These are phyloP conservation scores for Flaveria robusta DNA, from an alignment of 129 eudicot species.

Conservation along the genomic window DNA sequence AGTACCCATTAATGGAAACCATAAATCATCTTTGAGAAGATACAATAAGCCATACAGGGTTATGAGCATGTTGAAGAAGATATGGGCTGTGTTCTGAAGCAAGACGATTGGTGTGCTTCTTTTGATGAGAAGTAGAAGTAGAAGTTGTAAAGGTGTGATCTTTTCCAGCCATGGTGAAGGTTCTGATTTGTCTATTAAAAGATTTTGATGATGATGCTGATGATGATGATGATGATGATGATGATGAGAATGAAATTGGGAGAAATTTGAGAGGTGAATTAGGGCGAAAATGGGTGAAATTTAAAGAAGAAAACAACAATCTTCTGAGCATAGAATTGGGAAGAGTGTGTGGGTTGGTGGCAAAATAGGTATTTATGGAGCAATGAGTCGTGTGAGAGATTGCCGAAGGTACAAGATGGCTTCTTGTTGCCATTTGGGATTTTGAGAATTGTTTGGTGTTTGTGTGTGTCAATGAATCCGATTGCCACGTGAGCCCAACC, in stretches of 20 bases:
- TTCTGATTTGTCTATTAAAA: conserved; percentile 31
- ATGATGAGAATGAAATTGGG: conserved; percentile 37
- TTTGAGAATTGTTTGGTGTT: conserved; percentile 31
- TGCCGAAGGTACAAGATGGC: conserved; percentile 32
- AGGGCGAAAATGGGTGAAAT: conserved; percentile 33
- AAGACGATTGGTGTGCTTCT: conserved; percentile 75
- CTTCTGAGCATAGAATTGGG: conserved; percentile 47
- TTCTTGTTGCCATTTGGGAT: conserved; percentile 42
- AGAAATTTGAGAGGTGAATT: conserved; percentile 20
- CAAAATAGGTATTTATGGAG: conserved; percentile 21
- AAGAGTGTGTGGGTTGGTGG: neutral
- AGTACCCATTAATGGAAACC: conserved; percentile 12
- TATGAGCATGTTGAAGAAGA: conserved; percentile 99
- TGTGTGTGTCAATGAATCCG: conserved; percentile 26
- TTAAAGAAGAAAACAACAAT: conserved; percentile 39
- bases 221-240: conserved; percentile 23
- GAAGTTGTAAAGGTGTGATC: conserved; percentile 46
- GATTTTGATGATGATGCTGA: conserved; percentile 18
- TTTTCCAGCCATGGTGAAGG: conserved; percentile 64
- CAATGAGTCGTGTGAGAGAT: neutral
- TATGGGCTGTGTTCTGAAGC: conserved; percentile 94
- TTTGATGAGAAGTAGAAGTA: conserved; percentile 44
- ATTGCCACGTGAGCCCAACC: conserved; percentile 34
- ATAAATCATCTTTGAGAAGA: neutral
- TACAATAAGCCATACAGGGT: conserved; percentile 54